Conservation (phyloP, 768 basidiomycete species). For the Suillus luteus region DNA sequence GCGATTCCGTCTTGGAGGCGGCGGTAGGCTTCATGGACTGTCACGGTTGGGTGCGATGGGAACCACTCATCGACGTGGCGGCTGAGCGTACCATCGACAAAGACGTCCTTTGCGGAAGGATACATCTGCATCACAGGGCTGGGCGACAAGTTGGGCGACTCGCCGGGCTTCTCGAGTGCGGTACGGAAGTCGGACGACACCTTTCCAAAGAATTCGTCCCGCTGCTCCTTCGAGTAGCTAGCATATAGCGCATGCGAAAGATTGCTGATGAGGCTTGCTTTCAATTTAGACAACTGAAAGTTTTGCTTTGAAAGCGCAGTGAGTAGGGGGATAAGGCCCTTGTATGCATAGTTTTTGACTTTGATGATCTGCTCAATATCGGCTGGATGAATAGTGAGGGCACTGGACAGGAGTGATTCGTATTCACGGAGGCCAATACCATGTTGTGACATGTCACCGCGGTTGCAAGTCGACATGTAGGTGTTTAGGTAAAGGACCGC, state of each 20-base stretch:
- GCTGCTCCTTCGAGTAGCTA: conserved; percentile 19
- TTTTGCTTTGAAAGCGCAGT: conserved; percentile 39
- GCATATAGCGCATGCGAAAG: conserved; percentile 30
- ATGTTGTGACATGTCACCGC: conserved; percentile 24
- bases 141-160: background rate
- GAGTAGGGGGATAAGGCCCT: conserved; percentile 45
- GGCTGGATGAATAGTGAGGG: conserved; percentile 32
- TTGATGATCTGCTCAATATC: conserved; percentile 13
- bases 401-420: conserved; percentile 44
- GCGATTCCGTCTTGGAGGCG: conserved; percentile 47
- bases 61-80: conserved; percentile 37
- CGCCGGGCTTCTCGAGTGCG: conserved; percentile 1
- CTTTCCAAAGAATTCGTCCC: conserved; percentile 26
- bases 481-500: conserved; percentile 45
- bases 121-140: conserved; percentile 15
- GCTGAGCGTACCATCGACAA: conserved; percentile 29
- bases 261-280: conserved; percentile 21
- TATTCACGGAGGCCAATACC: conserved; percentile 45
- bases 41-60: conserved; percentile 29
- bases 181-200: conserved; percentile 7
- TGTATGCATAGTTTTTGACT: conserved; percentile 35
- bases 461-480: conserved; percentile 42
- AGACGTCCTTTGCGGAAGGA: conserved; percentile 17
- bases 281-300: conserved; percentile 32
- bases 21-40: conserved; percentile 45